Evolutionary conservation across 371 early-diverging fungal genomes (phyloP), one percentile per base, ranked within the genome.

Genomic region (Syncephalastrum monosporum): DNA sequence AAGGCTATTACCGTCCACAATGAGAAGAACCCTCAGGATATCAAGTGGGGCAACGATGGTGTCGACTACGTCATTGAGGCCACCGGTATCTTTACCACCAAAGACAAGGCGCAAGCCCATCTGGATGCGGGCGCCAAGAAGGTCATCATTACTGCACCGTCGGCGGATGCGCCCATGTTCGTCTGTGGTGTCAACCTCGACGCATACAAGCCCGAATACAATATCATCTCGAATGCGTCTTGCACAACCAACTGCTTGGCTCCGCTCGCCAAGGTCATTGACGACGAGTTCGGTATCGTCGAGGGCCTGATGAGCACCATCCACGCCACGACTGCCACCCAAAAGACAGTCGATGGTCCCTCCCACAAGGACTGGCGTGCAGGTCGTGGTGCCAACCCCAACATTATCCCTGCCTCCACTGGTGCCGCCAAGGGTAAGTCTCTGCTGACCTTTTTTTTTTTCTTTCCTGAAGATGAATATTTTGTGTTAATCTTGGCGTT

Each of bases 221-320:
- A 85, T 47, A 85, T 99, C 67, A 85, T 99, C 61, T 95, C 96
- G 64, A 99, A 99, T 85, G 99, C 99, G 47, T 97, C 97, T 55
- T 99, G 99, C 91, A 99, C 99, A 61, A 99, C 99, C 77, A 98
- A 99, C 91, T 99, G 99, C 82, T 81, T 99, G 59, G 99, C 99
- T 48, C 99, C 99, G 19, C 81, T 99, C 54, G 98, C 94, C 74
- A 99, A 99, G 88, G 91, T 99, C 59, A 82, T 99, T 73, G 72
- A 99, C 82, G 98, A 98, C 75, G 82, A 90, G 62, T 95, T 93
- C 77, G 87, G 94, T 64, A 90, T 94, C 71, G 79, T 83, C 45
- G 88, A 95, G 79, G 74, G 85, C 73, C 57, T 78, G 61, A 97
- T 99, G 98, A 96, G 95, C 64, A 99, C 99, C 42, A 92, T 95